These are phyloP conservation scores for Protomyces arabidopsidicola DNA, from an alignment of 1,139 yeast species.

Conservation along the genomic window DNA sequence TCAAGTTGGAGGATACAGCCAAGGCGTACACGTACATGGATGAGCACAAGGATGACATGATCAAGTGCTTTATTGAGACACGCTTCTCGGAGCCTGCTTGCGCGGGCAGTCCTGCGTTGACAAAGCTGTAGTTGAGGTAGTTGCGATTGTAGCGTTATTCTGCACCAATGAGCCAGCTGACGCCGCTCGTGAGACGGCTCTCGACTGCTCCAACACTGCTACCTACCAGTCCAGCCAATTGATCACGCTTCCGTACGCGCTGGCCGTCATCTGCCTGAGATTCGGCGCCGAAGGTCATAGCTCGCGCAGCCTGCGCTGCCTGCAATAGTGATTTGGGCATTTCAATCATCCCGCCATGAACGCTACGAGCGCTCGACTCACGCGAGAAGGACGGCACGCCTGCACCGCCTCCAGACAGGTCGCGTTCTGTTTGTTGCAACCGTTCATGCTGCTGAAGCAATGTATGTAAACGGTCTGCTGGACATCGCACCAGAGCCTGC, in stretches of 20 bases:
- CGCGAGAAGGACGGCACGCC: neutral
- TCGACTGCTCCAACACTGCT: constrained; percentile 24
- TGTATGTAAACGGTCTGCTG: constrained; percentile 1
- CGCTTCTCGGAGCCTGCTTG: constrained; percentile 20
- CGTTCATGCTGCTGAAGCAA: neutral
- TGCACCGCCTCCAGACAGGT: neutral
- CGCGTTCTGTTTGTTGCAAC: neutral
- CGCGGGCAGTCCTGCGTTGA: constrained; percentile 18
- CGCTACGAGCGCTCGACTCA: neutral
- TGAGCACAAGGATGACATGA: constrained; percentile 24
- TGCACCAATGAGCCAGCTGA: constrained; percentile 12
- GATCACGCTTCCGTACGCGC: constrained; percentile 20
- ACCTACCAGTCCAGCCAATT: constrained; percentile 19
- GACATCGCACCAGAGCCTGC: constrained; percentile 1
- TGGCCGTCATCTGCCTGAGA: neutral
- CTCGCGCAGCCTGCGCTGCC: constrained; percentile 23
- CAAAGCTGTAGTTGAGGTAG: neutral
- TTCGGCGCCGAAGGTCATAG: neutral
- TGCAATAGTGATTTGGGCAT: constrained; percentile 24
- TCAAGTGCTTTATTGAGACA: constrained; percentile 28
- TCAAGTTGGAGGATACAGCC: constrained; percentile 28
- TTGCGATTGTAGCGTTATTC: neutral
- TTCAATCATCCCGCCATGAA: constrained; percentile 4
- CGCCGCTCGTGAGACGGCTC: constrained; percentile 18
- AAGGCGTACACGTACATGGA: constrained; percentile 24